phyloP scores from a whole-genome alignment of 805 yeast species.

The Henningerozyma blattae region DNA sequence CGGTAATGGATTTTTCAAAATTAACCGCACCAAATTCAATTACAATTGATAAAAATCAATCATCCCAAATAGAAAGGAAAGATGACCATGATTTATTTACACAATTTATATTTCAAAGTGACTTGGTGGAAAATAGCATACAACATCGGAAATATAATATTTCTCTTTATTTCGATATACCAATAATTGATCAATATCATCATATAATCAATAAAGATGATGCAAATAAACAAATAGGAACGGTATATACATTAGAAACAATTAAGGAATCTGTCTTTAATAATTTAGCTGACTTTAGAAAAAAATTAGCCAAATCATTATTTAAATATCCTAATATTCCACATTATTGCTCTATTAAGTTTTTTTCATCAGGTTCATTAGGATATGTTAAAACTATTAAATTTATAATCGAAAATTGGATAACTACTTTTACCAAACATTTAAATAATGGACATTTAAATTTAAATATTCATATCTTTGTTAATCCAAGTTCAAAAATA shows the following conservation, averaged over 20 bases:
- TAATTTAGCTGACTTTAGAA: background rate
- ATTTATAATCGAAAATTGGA: conserved; percentile 14
- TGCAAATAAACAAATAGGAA: background rate
- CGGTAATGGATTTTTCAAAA: too few relatives aligned
- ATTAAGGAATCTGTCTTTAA: background rate
- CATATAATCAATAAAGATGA: too few relatives aligned
- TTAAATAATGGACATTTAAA: background rate
- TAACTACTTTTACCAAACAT: background rate
- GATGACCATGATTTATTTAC: too few relatives aligned
- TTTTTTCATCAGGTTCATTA: conserved; percentile 22
- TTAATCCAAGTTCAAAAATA: background rate
- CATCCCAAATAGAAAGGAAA: too few relatives aligned
- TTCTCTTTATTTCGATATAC: background rate
- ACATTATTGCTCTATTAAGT: conserved; percentile 2
- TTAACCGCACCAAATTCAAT: too few relatives aligned
- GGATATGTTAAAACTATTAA: conserved; percentile 25
- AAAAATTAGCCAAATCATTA: background rate
- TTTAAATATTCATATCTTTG: background rate
- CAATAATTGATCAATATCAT: background rate
- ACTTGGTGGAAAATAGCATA: too few relatives aligned
- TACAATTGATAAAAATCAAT: too few relatives aligned
- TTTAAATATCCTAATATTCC: background rate
- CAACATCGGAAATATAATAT: background rate
- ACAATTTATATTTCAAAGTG: too few relatives aligned
- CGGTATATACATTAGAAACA: background rate